A percentile compares a stretch with the other conserved stretches of the same genome.
These are phyloP conservation scores for Amanita fuliginea DNA, from an alignment of 768 basidiomycete species.

Conservation along the genomic window DNA sequence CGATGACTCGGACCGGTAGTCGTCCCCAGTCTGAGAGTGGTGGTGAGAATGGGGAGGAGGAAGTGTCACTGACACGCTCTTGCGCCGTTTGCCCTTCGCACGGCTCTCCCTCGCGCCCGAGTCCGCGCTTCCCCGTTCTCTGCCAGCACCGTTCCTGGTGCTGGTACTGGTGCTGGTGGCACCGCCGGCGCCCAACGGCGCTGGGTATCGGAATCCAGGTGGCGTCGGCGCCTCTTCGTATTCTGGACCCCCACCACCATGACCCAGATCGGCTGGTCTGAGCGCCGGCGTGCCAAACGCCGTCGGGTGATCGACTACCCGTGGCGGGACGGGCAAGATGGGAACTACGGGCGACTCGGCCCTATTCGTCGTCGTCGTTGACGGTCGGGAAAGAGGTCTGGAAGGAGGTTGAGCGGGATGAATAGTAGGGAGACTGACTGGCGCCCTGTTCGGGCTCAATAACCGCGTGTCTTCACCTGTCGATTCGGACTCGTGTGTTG, in stretches of 20 bases:
- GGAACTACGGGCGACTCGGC: background rate
- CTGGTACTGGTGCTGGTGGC: background rate
- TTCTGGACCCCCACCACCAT: background rate
- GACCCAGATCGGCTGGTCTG: background rate
- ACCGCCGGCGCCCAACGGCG: background rate
- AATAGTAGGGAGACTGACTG: background rate
- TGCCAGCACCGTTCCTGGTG: background rate
- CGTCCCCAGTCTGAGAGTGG: too few species aligned
- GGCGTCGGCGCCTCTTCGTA: constrained; percentile 6
- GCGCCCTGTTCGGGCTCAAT: constrained; percentile 3
- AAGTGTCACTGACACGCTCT: background rate
- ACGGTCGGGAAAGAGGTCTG: background rate
- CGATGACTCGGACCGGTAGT: too few species aligned
- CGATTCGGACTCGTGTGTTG: background rate
- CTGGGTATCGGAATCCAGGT: constrained; percentile 2
- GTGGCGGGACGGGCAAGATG: background rate
- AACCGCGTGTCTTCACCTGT: background rate
- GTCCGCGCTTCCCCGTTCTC: background rate
- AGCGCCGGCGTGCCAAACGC: background rate
- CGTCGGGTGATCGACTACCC: constrained; percentile 2
- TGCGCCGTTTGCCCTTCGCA: background rate
- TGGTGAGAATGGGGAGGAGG: background rate
- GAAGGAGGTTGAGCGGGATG: background rate
- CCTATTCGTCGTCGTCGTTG: background rate
- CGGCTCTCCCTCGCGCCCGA: background rate